Percentiles rank a stretch among this genome's conserved stretches.
Evolutionary conservation across 2,329 filamentous ascomycete genomes (phyloP).

Genomic region (Neonectria hederae): DNA sequence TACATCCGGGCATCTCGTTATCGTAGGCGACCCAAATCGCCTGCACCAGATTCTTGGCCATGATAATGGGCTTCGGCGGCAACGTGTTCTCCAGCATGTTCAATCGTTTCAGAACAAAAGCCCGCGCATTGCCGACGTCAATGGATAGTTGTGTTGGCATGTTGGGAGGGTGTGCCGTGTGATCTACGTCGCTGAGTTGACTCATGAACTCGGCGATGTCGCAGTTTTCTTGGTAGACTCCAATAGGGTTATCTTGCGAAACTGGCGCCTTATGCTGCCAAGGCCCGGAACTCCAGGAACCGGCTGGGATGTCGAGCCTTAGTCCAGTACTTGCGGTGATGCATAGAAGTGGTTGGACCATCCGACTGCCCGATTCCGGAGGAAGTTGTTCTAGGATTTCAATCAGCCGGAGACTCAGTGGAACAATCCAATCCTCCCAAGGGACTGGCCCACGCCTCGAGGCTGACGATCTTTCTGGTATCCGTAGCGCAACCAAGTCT

Average conservation of each 20-base stretch:
- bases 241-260: constrained; percentile 6
- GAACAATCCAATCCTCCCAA: constrained; percentile 51
- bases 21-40: constrained; percentile 55
- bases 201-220: constrained; percentile 21
- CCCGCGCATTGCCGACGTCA: constrained; percentile 51
- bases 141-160: constrained; percentile 43
- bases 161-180: constrained; percentile 11
- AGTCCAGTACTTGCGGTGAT: constrained; percentile 50
- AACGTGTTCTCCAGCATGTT: constrained; percentile 51
- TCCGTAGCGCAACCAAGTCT: constrained; percentile 45
- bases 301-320: constrained; percentile 35
- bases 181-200: constrained; percentile 17
- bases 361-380: constrained; percentile 47
- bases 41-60: constrained; percentile 53
- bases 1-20: constrained; percentile 44
- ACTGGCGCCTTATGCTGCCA: neutral
- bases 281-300: constrained; percentile 2
- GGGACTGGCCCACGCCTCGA: constrained; percentile 38
- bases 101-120: constrained; percentile 51
- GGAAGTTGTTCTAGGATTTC: constrained; percentile 49
- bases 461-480: constrained; percentile 33
- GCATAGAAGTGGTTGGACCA: constrained; percentile 50
- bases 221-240: constrained; percentile 12
- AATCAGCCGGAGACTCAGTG: constrained; percentile 46
- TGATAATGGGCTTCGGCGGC: constrained; percentile 53